Base-by-base conservation (phyloP, 495 filamentous ascomycete genomes). In the Halenospora varia region DNA sequence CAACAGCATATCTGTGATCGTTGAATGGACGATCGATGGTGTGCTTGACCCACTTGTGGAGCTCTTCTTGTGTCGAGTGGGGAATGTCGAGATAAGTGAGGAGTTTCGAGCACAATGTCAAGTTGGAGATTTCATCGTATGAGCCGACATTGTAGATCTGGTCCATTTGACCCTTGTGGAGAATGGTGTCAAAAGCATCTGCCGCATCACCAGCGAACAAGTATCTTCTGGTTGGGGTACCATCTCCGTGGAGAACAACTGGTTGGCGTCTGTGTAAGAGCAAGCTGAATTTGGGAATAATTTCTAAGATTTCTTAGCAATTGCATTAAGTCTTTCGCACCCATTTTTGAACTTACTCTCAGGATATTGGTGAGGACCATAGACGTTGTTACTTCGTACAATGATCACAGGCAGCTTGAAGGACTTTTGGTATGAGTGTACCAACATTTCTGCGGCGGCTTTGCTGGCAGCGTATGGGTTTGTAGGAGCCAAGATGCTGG, bases 391-490 rank as follows among this genome's bases (percentile, higher is more conserved):
- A 62, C 83, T 82, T 19, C 88, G 77, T 41, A 88, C 82, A 57
- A 90, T 84, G 60, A 90, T 85, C 20, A 80, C 78, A 1, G 87
- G 86, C 10, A 90, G 73, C 53, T 83, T 82, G 71, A 88, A 89
- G 66, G 78, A 84, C 70, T 86, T 88, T 62, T 78, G 77, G 67
- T 89, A 92, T 10, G 85, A 84, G 61, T 83, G 78, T n/a, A 90
- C 85, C 54, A 87, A 73, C 88, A 90, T 92, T 71, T 90, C 88
- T 17, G 87, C 87, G 1, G 88, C 87, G 0, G 88, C 88, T 67
- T 92, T 92, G 68, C 79, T 84, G 1, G 87, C 88, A 9, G 87
- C 82, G 59, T 92, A 92, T 20, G 88, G 88, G 63, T 92, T 92
- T 23, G 86, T 89, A 0, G 88, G 88, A 1, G 79, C 77, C 13